These are phyloP conservation scores for Ganoderma lingzhi DNA, from an alignment of 1,284 basidiomycete genomes.

Conservation along the genomic window DNA sequence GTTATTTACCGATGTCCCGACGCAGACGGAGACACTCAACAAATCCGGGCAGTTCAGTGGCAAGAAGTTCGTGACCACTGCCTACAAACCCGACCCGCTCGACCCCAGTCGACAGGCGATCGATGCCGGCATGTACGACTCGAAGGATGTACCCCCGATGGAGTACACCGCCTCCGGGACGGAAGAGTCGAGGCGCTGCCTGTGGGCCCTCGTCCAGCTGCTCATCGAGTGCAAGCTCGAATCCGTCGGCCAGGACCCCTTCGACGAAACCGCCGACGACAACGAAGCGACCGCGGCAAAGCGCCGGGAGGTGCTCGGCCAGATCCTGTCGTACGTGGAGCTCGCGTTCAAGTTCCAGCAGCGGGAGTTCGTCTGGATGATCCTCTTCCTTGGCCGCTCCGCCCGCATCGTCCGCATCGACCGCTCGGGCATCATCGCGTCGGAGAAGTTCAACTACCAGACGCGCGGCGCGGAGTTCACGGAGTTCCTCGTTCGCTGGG, in stretches of 20 bases:
- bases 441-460: conserved; percentile 24
- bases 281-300: not conserved
- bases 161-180: not conserved
- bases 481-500: conserved; percentile 10
- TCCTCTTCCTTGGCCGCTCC: conserved; percentile 22
- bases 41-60: not conserved
- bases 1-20: no score
- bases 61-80: conserved; percentile 1
- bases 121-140: conserved; percentile 10
- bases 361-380: conserved; percentile 12
- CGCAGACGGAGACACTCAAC: conserved; percentile 2
- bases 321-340: conserved; percentile 20
- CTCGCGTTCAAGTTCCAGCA: conserved; percentile 23
- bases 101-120: not conserved
- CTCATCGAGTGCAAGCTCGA: conserved; percentile 19
- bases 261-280: conserved; percentile 17
- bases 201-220: conserved; percentile 9
- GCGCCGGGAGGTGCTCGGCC: conserved; percentile 2
- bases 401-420: conserved; percentile 25
- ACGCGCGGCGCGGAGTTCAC: not conserved
- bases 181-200: not conserved
- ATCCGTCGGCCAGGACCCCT: not conserved
- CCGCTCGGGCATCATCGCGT: conserved; percentile 19
- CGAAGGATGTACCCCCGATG: not conserved
- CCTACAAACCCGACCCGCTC: not conserved